A percentile compares a stretch with the other conserved stretches of the same genome.
Conservation (phyloP, 305 asterid species). For the Plantago coronopus region DNA sequence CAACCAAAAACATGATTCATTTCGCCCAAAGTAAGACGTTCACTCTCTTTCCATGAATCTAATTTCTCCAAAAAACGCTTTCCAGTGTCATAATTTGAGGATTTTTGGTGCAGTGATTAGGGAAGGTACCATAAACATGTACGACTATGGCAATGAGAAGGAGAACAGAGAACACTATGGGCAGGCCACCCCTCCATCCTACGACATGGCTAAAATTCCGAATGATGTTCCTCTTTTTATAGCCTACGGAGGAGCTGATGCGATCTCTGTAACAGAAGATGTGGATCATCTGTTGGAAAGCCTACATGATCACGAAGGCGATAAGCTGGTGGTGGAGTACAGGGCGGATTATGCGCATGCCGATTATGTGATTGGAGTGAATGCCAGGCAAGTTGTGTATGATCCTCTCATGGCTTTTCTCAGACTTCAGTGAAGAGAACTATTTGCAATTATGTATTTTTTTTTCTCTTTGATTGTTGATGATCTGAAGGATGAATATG, state of each 20-base stretch:
- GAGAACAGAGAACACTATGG: conserved; percentile 33
- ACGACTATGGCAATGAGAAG: conserved; percentile 30
- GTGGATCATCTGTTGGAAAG: conserved; percentile 22
- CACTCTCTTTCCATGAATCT: too few relatives aligned
- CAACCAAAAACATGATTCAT: conserved; percentile 61
- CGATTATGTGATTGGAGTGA: too few relatives aligned
- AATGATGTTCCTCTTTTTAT: conserved; percentile 33
- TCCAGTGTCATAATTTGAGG: background rate
- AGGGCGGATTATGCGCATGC: too few relatives aligned
- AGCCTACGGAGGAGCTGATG: conserved; percentile 35
- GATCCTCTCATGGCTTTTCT: background rate
- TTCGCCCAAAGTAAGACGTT: conserved; percentile 51
- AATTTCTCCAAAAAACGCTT: background rate
- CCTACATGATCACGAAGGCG: conserved; percentile 20
- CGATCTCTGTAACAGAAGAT: conserved; percentile 25
- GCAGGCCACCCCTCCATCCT: conserved; percentile 27
- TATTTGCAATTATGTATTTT: too few relatives aligned
- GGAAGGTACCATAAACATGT: conserved; percentile 28
- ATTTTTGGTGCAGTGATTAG: conserved; percentile 30
- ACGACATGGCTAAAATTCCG: conserved; percentile 27
- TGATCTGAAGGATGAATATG: too few relatives aligned
- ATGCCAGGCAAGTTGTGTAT: too few relatives aligned
- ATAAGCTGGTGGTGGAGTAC: conserved; percentile 22
- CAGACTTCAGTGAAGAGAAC: too few relatives aligned
- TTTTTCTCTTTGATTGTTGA: too few relatives aligned